phyloP scores from a whole-genome alignment of 768 basidiomycete genomes.

The Rickenella mellea region DNA sequence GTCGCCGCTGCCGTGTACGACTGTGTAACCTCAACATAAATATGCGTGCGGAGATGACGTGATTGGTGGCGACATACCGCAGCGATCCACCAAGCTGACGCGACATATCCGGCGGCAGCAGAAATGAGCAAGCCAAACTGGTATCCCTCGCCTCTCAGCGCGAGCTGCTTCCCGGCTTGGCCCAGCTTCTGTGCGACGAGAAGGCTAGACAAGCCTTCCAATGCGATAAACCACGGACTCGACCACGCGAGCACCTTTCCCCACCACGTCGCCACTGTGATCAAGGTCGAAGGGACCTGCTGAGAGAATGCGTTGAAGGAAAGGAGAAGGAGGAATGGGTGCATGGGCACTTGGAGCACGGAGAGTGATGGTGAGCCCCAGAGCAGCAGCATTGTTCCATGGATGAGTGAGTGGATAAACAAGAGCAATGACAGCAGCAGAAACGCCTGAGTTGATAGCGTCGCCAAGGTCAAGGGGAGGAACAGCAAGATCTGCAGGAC shows the following conservation, averaged over 20 bases:
- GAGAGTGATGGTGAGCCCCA: conserved; percentile 66
- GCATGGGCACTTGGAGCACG: conserved; percentile 77
- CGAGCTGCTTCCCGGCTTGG: conserved; percentile 64
- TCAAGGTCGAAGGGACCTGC: conserved; percentile 46
- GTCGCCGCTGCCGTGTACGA: conserved; percentile 77
- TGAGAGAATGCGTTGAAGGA: conserved; percentile 80
- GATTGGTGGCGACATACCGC: conserved; percentile 36
- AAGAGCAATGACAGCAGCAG: conserved; percentile 73
- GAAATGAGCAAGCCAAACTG: conserved; percentile 72
- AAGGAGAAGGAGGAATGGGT: conserved; percentile 77
- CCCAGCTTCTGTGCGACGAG: conserved; percentile 77
- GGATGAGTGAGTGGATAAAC: conserved; percentile 67
- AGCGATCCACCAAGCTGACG: conserved; percentile 82
- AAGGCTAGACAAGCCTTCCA: conserved; percentile 80
- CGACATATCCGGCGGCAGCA: conserved; percentile 71
- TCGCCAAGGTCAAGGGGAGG: conserved; percentile 76
- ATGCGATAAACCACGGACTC: conserved; percentile 68
- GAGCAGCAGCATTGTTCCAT: conserved; percentile 67
- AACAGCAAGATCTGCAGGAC: conserved; percentile 75
- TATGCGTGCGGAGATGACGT: not conserved
- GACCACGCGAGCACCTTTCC: conserved; percentile 59
- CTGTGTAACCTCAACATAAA: conserved; percentile 26
- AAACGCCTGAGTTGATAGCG: conserved; percentile 72
- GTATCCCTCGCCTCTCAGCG: conserved; percentile 62
- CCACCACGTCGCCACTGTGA: conserved; percentile 60